Evolutionary conservation across 2,329 filamentous ascomycete species (phyloP).

Genomic region (Hypoxylon sp.): DNA sequence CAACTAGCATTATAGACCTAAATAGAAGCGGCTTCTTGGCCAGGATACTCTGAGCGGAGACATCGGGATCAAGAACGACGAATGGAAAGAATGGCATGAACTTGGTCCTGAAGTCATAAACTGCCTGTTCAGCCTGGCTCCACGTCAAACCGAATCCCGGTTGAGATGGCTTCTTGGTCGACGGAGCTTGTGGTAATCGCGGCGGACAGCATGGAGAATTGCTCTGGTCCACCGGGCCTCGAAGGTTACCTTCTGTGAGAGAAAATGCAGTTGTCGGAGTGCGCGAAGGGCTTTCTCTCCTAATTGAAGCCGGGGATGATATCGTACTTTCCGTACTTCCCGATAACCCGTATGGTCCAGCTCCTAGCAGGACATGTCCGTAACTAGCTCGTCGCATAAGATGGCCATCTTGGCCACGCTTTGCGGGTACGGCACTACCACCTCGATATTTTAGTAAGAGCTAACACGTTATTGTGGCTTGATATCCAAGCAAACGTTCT

Average conservation of each 20-base stretch:
- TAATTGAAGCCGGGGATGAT: conserved; percentile 21
- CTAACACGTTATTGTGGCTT: not conserved
- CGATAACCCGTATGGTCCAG: conserved; percentile 25
- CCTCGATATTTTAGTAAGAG: conserved; percentile 25
- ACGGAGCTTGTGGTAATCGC: conserved; percentile 7
- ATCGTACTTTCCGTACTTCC: conserved; percentile 17
- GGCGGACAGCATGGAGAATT: conserved; percentile 8
- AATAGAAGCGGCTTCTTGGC: conserved; percentile 58
- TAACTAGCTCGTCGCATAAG: conserved; percentile 21
- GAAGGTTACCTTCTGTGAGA: not conserved
- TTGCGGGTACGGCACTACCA: conserved; percentile 12
- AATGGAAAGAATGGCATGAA: conserved; percentile 59
- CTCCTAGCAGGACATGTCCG: conserved; percentile 24
- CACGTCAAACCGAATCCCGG: conserved; percentile 59
- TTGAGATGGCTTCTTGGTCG: conserved; percentile 19
- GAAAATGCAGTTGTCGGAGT: conserved; percentile 4
- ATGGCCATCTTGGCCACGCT: conserved; percentile 2
- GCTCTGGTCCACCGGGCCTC: not conserved
- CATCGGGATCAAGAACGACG: conserved; percentile 53
- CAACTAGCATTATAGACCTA: conserved; percentile 58
- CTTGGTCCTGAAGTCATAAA: conserved; percentile 55
- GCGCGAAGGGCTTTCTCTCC: conserved; percentile 10
- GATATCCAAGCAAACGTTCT: not conserved
- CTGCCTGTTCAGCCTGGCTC: conserved; percentile 56
- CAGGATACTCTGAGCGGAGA: conserved; percentile 53